phyloP scores from a whole-genome alignment of 768 basidiomycete species.

The Rhodotorula graminis region DNA sequence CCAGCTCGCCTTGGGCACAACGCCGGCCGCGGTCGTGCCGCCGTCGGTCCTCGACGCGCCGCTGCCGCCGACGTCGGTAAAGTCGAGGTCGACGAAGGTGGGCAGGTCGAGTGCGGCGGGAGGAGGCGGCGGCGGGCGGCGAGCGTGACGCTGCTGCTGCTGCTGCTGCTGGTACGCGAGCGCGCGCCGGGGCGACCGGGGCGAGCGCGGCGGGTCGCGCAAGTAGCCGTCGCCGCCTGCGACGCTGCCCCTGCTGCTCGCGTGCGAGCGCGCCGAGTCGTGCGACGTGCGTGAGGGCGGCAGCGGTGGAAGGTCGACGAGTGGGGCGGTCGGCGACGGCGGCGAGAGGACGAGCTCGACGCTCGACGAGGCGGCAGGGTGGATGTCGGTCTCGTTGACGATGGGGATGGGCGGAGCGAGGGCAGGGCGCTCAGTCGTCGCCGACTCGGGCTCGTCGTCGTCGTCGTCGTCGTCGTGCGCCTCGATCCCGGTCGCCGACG shows the following conservation, averaged over 20 bases:
- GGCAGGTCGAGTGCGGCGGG: conserved; percentile 29
- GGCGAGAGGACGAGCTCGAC: conserved; percentile 28
- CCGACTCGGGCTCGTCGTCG: conserved; percentile 7
- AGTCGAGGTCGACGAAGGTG: conserved; percentile 34
- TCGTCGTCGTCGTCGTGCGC: conserved; percentile 9
- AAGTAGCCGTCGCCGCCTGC: background rate
- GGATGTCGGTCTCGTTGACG: background rate
- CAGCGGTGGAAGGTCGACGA: background rate
- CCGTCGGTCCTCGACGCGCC: background rate
- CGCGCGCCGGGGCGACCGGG: background rate
- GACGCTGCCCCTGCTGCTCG: background rate
- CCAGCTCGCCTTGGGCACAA: conserved; percentile 16
- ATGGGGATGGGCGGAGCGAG: too few relatives aligned
- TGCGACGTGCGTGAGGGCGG: background rate
- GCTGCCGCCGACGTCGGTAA: conserved; percentile 6
- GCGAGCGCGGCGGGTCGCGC: background rate
- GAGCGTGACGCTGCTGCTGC: background rate
- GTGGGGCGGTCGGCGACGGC: conserved; percentile 16
- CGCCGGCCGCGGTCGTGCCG: background rate
- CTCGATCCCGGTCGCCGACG: background rate
- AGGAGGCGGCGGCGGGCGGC: conserved; percentile 32
- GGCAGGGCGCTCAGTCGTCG: background rate
- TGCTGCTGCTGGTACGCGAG: background rate
- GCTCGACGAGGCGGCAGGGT: background rate
- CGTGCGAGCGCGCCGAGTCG: background rate